Base-by-base conservation (phyloP, 768 basidiomycete genomes). In the Boletus tylopilopsis region DNA sequence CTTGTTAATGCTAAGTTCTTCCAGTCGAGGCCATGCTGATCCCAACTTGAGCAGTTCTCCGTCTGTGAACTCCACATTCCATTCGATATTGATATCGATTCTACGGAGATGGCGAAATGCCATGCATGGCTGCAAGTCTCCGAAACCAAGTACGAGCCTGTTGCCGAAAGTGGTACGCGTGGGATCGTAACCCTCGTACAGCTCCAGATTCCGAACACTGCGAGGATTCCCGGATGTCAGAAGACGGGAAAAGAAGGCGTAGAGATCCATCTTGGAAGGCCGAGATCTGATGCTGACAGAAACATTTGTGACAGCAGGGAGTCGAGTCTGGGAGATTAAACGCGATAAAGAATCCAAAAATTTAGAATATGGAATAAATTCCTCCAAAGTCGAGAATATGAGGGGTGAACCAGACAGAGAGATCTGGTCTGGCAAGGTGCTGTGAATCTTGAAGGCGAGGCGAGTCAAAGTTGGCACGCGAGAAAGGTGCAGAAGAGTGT, bases 401-500 rank as follows among this genome's bases (percentile, higher is more conserved):
- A 34, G 33, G 15, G 33, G 33, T 16, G n/a, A 34, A 7, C 7
- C n/a, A 7, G 7, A n/a, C 15, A 16, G 33, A 12, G 29, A 6
- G 29, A 30, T 30, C 12, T 12, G 29, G 6, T 30, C 29, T 34
- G n/a, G 6, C 33, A 34, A 34, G 15, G 33, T 16, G n/a, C 15
- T 0, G 1, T 13, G 7, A 2, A 2, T 0, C 1, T 1, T 6
- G n/a, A 34, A n/a, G 33, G 4, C 7, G 33, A 34, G 16, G 7
- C n/a, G 15, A 8, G 33, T n/a, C 16, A 34, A 34, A 6, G n/a
- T 13, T 16, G 33, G 16, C 16, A 34, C n/a, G 16, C 33, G 15
- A 7, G 33, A 34, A 6, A 34, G 33, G n/a, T 34, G 33, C 12
- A 34, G 15, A 34, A 34, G n/a, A 12, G 10, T 6, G 7, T 34